phyloP scores from a whole-genome alignment of 2,329 filamentous ascomycete genomes.

The Berkeleyomyces rouxiae region DNA sequence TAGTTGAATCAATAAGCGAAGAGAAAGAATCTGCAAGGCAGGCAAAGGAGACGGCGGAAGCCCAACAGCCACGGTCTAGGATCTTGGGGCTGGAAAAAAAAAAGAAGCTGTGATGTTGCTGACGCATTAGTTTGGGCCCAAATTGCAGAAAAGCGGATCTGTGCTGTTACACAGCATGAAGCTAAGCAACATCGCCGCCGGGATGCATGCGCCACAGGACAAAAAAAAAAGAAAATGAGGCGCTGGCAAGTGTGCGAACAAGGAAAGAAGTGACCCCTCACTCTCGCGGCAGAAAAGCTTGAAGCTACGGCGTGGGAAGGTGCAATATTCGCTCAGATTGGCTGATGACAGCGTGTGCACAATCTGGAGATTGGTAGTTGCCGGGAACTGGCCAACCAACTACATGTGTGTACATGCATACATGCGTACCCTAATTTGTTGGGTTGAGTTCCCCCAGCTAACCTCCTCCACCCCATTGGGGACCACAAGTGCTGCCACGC shows the following conservation, averaged over 20 bases:
- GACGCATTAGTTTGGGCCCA: conserved; percentile 5
- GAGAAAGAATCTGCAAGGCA: too few species aligned
- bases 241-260: not conserved
- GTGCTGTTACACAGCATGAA: conserved; percentile 9
- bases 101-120: not conserved
- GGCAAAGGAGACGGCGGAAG: not conserved
- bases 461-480: too few species aligned
- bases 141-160: not conserved
- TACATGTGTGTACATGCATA: not conserved
- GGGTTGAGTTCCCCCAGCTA: too few species aligned
- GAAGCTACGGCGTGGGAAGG: not conserved
- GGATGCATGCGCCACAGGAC: not conserved
- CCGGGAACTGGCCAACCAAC: too few species aligned
- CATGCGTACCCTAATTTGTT: not conserved
- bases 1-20: not conserved
- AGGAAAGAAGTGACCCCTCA: not conserved
- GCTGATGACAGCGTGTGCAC: not conserved
- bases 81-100: not conserved
- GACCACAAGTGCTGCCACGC: too few species aligned
- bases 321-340: not conserved
- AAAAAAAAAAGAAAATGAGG: not conserved
- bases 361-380: not conserved
- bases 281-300: not conserved
- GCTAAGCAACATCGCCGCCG: conserved; percentile 3
- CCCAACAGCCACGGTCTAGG: not conserved